These are phyloP conservation scores for Globisporangium parvum DNA, from an alignment of 352 stramenopile species.

Conservation along the genomic window DNA sequence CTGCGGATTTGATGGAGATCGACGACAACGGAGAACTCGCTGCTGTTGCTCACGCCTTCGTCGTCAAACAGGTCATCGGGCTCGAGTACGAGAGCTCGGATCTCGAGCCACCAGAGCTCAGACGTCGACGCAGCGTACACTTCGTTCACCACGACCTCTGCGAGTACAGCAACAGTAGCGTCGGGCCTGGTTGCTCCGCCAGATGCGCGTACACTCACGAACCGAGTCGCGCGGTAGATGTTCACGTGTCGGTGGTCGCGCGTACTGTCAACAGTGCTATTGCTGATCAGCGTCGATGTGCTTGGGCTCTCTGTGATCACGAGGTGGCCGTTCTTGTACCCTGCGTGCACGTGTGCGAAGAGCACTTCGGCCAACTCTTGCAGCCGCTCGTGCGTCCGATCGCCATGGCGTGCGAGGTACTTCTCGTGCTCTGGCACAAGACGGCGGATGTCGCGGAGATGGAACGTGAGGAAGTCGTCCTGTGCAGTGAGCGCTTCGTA, in stretches of 20 bases:
- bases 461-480: constrained; percentile 44
- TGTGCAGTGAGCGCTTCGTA: constrained; percentile 43
- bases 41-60: not conserved
- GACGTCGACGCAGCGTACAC: constrained; percentile 40
- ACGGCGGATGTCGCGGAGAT: constrained; percentile 35
- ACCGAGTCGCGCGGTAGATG: constrained; percentile 49
- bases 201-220: constrained; percentile 10
- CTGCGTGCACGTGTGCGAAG: constrained; percentile 34
- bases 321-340: constrained; percentile 68
- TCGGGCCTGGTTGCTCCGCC: no score
- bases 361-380: constrained; percentile 42
- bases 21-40: constrained; percentile 18
- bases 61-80: constrained; percentile 1
- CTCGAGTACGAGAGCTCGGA: constrained; percentile 30
- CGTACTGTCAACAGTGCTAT: constrained; percentile 5
- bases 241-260: constrained; percentile 23
- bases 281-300: constrained; percentile 1
- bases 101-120: constrained; percentile 59
- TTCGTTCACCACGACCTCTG: constrained; percentile 49
- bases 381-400: constrained; percentile 27
- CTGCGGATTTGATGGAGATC: constrained; percentile 31
- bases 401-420: constrained; percentile 20
- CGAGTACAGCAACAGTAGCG: constrained; percentile 10
- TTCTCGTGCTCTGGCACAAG: constrained; percentile 34
- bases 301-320: constrained; percentile 38